These are phyloP conservation scores for Annulohypoxylon nitens DNA, from an alignment of 495 filamentous ascomycete species.

Conservation along the genomic window DNA sequence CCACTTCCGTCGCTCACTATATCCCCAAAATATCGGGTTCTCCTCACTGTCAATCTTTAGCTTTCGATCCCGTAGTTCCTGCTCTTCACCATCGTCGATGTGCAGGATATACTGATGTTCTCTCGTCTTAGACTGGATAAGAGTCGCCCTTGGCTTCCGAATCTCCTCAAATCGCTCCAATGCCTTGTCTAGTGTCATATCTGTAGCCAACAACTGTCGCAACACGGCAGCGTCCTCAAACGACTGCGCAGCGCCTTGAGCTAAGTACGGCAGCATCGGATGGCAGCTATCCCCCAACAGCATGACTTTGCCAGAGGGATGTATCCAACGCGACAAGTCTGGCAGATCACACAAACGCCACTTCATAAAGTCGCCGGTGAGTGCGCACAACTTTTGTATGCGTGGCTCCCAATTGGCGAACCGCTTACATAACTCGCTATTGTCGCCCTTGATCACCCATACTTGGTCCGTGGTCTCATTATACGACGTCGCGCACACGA, in stretches of 20 bases:
- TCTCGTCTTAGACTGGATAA: conserved; percentile 45
- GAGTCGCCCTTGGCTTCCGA: conserved; percentile 26
- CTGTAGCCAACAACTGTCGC: conserved; percentile 46
- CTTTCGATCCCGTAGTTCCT: conserved; percentile 41
- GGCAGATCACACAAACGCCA: conserved; percentile 59
- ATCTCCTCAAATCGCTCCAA: conserved; percentile 26
- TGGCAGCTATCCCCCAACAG: conserved; percentile 7
- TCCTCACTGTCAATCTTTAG: conserved; percentile 33
- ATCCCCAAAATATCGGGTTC: conserved; percentile 41
- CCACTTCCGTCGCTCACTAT: conserved; percentile 42
- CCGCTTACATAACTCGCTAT: conserved; percentile 53
- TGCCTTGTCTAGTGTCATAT: conserved; percentile 15
- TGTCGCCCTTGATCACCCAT: conserved; percentile 53
- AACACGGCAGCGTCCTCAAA: conserved; percentile 11
- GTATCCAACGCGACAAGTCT: conserved; percentile 55
- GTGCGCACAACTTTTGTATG: conserved; percentile 54
- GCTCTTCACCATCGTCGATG: conserved; percentile 43
- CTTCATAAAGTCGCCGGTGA: conserved; percentile 55
- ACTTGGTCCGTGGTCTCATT: conserved; percentile 50
- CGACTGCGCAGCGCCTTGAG: conserved; percentile 5
- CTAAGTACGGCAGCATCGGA: conserved; percentile 11
- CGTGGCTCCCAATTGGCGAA: conserved; percentile 58
- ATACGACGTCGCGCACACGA: conserved; percentile 56
- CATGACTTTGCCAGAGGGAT: conserved; percentile 36
- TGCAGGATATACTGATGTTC: conserved; percentile 49